phyloP scores from a whole-genome alignment of 2,329 filamentous ascomycete genomes.

The Beauveria sp. region DNA sequence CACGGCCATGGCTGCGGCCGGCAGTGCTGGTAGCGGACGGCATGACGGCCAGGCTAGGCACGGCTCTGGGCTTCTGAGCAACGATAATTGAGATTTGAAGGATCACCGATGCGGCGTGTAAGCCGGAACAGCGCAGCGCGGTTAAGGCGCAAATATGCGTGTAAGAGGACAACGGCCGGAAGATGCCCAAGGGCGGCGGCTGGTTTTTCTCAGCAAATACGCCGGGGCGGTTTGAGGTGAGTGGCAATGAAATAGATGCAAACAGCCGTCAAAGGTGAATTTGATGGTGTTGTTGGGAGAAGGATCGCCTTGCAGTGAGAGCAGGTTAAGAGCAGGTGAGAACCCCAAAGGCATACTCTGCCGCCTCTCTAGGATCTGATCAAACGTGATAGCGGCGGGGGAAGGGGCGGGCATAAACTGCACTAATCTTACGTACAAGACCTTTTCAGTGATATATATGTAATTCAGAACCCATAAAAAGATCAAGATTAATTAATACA shows the following conservation, averaged over 20 bases:
- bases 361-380: constrained; percentile 2
- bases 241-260: too few relatives aligned
- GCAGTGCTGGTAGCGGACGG: not conserved
- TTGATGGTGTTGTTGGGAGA: not conserved
- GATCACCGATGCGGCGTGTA: not conserved
- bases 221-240: too few relatives aligned
- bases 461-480: too few relatives aligned
- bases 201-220: not conserved
- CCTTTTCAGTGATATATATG: too few relatives aligned
- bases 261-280: not conserved
- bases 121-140: not conserved
- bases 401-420: too few relatives aligned
- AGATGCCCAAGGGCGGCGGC: too few relatives aligned
- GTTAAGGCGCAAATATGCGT: not conserved
- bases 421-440: too few relatives aligned
- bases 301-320: not conserved
- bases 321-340: not conserved
- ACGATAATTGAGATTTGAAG: not conserved
- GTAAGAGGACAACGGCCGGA: not conserved
- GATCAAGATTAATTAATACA: too few relatives aligned
- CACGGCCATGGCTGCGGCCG: not conserved
- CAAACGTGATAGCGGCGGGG: not conserved
- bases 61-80: not conserved
- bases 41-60: not conserved
- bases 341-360: not conserved